Conservation (phyloP, 305 asterid genomes). For the Ajuga reptans region DNA sequence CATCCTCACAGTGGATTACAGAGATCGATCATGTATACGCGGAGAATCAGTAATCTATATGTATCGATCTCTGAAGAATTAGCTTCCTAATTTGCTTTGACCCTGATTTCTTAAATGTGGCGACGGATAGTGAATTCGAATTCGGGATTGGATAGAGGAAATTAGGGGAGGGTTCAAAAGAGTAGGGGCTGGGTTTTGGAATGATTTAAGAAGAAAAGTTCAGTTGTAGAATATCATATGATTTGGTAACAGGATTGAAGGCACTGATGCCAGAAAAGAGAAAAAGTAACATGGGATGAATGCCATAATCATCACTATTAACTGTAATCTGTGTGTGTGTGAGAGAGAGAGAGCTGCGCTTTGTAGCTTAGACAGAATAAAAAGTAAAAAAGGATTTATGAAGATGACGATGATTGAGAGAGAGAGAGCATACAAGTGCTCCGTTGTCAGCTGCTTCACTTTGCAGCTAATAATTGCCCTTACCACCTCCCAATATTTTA, state of each 20-base stretch:
- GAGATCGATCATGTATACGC: neutral
- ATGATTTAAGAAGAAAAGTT: neutral
- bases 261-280: constrained; percentile 8
- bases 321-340: constrained; percentile 21
- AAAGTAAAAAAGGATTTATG: constrained; percentile 25
- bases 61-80: neutral
- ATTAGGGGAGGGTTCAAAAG: neutral
- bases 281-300: constrained; percentile 23
- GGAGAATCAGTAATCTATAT: neutral
- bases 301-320: constrained; percentile 26
- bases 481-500: constrained; percentile 18
- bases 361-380: constrained; percentile 12
- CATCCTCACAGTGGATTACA: neutral
- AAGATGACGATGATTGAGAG: constrained; percentile 36
- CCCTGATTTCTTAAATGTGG: neutral
- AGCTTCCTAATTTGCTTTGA: neutral
- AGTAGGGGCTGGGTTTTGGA: neutral
- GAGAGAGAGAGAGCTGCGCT: neutral
- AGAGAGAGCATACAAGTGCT: constrained; percentile 20
- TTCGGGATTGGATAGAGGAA: neutral
- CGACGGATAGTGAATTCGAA: neutral
- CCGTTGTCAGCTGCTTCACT: constrained; percentile 33
- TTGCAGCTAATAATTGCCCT: constrained; percentile 34
- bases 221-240: neutral
- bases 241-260: constrained; percentile 14